These are phyloP conservation scores for Debaryomyces fabryi DNA, from an alignment of 1,139 yeast species.

Conservation along the genomic window DNA sequence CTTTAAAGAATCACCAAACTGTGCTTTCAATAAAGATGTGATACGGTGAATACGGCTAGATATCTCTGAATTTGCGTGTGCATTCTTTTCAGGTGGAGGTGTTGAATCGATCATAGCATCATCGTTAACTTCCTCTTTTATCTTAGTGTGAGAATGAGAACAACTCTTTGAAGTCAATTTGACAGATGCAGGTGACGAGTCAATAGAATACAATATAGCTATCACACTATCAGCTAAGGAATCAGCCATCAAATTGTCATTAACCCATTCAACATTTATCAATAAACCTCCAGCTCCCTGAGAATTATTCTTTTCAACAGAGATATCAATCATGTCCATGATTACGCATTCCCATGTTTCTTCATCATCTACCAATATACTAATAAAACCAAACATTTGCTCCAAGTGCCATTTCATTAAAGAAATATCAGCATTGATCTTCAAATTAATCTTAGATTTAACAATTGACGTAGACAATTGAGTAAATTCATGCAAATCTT, in stretches of 20 bases:
- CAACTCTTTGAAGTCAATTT: conserved; percentile 71
- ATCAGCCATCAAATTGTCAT: conserved; percentile 80
- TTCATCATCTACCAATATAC: conserved; percentile 63
- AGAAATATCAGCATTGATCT: conserved; percentile 79
- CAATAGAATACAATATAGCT: conserved; percentile 88
- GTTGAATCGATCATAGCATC: conserved; percentile 17
- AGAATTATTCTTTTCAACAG: conserved; percentile 48
- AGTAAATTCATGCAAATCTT: conserved; percentile 87
- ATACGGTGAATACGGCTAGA: conserved; percentile 65
- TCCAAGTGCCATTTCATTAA: conserved; percentile 85
- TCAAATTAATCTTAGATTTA: conserved; percentile 76
- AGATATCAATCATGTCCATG: conserved; percentile 48
- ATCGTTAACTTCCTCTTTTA: conserved; percentile 16
- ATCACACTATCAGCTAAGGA: conserved; percentile 93
- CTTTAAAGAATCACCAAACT: conserved; percentile 79
- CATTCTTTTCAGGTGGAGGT: conserved; percentile 23
- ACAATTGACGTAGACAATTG: conserved; percentile 85
- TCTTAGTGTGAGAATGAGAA: conserved; percentile 39
- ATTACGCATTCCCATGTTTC: conserved; percentile 55
- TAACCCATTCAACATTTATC: conserved; percentile 85
- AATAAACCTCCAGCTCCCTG: conserved; percentile 41
- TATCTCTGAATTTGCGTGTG: conserved; percentile 41
- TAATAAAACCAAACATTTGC: conserved; percentile 92
- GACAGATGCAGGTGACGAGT: conserved; percentile 93
- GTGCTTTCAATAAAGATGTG: conserved; percentile 68